Percentiles rank a stretch among this genome's conserved stretches.
These are phyloP conservation scores for Dictyophora rubrovolvata DNA, from an alignment of 768 basidiomycete species.

Conservation along the genomic window DNA sequence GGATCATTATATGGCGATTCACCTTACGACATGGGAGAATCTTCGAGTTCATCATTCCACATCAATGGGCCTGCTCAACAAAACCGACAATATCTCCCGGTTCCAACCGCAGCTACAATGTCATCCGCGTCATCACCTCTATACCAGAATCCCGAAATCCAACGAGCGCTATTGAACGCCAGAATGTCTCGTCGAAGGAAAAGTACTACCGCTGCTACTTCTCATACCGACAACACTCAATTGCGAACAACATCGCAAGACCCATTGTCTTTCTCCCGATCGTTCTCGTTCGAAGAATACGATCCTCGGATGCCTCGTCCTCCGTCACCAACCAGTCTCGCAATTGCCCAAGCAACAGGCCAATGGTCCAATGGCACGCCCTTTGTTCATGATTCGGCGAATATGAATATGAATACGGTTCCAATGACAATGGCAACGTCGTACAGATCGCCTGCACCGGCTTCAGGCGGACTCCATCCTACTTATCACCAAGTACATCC, in stretches of 20 bases:
- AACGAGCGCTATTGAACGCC: neutral
- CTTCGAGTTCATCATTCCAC: neutral
- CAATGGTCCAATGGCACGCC: constrained; percentile 24
- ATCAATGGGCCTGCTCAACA: neutral
- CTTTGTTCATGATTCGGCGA: neutral
- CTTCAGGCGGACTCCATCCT: no score
- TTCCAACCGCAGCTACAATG: neutral
- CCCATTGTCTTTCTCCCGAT: neutral
- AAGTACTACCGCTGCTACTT: neutral
- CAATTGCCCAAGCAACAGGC: constrained; percentile 36
- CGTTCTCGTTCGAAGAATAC: constrained; percentile 21
- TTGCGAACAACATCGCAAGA: neutral
- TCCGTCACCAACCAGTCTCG: constrained; percentile 36
- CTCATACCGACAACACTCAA: neutral
- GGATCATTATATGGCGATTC: constrained; percentile 7
- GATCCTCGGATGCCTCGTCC: constrained; percentile 21
- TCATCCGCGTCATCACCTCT: neutral
- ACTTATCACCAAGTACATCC: no score
- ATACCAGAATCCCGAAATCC: neutral
- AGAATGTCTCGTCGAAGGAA: constrained; percentile 1
- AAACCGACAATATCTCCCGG: neutral
- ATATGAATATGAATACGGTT: no score
- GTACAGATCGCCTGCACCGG: no score
- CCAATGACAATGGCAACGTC: no score
- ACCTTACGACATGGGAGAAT: constrained; percentile 5